Evolutionary conservation across 495 filamentous ascomycete species (phyloP).

Genomic region (Penicillium canescens): DNA sequence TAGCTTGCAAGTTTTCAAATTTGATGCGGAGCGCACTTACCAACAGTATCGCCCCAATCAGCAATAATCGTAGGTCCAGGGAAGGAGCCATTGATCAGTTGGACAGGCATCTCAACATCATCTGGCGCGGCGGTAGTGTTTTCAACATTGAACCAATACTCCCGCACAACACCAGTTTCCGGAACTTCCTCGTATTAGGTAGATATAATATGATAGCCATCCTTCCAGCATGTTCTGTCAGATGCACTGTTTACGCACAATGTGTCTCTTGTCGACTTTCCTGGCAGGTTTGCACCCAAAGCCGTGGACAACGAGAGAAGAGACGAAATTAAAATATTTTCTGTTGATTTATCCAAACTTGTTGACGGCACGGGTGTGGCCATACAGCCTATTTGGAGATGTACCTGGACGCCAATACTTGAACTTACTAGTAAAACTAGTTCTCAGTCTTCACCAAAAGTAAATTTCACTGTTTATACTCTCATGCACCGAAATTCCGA

Average conservation of each 20-base stretch:
- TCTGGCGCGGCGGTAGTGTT: conserved; percentile 70
- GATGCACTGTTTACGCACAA: conserved; percentile 7
- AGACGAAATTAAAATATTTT: conserved; percentile 3
- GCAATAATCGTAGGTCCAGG: conserved; percentile 61
- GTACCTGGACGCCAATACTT: too few species aligned
- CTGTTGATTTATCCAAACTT: not conserved
- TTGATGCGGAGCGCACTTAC: conserved; percentile 56
- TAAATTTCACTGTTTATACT: too few species aligned
- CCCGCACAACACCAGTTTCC: conserved; percentile 33
- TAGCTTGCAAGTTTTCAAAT: conserved; percentile 33
- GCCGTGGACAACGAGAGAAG: not conserved
- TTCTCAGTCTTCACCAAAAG: too few species aligned
- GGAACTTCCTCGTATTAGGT: conserved; percentile 51
- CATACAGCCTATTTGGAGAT: too few species aligned
- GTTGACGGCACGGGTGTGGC: too few species aligned
- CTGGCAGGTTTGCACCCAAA: not conserved
- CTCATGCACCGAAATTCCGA: too few species aligned
- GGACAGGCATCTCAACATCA: conserved; percentile 34
- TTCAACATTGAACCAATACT: conserved; percentile 33
- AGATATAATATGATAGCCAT: conserved; percentile 45
- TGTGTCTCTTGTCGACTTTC: conserved; percentile 1
- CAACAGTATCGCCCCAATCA: conserved; percentile 43
- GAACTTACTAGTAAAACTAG: too few species aligned
- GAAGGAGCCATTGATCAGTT: conserved; percentile 40
- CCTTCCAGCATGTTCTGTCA: conserved; percentile 11